Base-by-base conservation (phyloP, 2,329 filamentous ascomycete genomes). In the Diplocarpon mali region DNA sequence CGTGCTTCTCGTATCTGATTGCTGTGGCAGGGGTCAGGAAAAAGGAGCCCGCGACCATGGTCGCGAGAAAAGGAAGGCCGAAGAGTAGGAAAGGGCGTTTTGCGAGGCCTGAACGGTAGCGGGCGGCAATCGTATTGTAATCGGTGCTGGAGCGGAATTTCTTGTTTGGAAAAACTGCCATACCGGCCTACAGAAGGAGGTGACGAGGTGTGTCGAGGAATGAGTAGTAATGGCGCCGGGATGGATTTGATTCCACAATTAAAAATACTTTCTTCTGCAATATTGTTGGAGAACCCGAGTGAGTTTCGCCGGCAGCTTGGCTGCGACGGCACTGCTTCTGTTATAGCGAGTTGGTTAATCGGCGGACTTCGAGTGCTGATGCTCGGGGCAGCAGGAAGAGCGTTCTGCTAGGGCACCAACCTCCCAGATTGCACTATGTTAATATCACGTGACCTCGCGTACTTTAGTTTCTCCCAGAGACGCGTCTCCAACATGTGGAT, bases 21-120 rank as follows among this genome's bases (percentile, higher is more conserved):
- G 93, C 92, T 16, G 93, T 90, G 5, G 90, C 92, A 1, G 90
- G 92, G 0, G 92, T 96, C 39, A 98, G 75, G 57, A 94, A 84
- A 65, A 98, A 98, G 2, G 86, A 94, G 0, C 88, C 90, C 1
- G 83, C 86, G 20, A 98, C 78, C 60, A 98, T 95, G 47, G 94
- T 81, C 45, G 77, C 69, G 54, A 98, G 76, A 65, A 98, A 98
- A 0, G 92, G 93, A 3, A 98, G 73, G 2, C 93, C 93, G 62
- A 98, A 98, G 51, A 95, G 77, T 24, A 88, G 69, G 64, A 98
- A 98, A 1, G 92, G 93, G 57, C 85, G 87, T 59, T 75, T 81
- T 47, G 77, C 72, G 55, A 98, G 77, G 48, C 76, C 65, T 28
- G 75, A 69, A 46, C 92, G 85, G 69, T 98, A 98, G 50, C 72